Base-by-base conservation (phyloP, 2,329 filamentous ascomycete species). In the Fonsecaea erecta region DNA sequence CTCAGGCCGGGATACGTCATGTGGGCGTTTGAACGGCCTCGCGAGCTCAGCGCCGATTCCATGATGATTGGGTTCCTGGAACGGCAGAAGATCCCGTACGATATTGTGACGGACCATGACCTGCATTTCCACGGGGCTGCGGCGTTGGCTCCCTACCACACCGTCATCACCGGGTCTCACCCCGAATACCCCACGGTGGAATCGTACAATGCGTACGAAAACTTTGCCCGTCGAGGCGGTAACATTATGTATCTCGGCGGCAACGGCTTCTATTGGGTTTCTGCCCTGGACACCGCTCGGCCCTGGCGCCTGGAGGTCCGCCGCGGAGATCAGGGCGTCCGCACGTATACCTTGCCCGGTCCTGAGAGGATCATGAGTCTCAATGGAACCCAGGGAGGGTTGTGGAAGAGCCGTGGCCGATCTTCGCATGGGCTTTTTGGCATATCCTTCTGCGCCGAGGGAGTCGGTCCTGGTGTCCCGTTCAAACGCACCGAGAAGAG, bases 201-300 rank as follows among this genome's bases (percentile, higher is more conserved):
- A 26, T 72, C 72, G 16, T 70, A 75, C 11, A 61, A 72, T 51
- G 74, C 71, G 8, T 77, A 75, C 57, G 66, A 67, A 32, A 68
- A 66, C 12, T 78, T 75, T 63, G 68, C 73, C 34, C 64, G 62
- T 2, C 52, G 56, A 1, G 76, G 77, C 9, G 76, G 77, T 2
- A 74, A 72, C 58, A 61, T 79, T 52, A 75, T 79, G 74, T 79
- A 78, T 59, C 67, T 76, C 7, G 76, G 76, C n/a, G 76, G 76
- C 8, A 78, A 78, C 60, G 75, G 76, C 14, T 78, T 76, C 68
- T 78, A 78, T 67, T 77, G 66, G 66, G 59, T 65, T 5, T 58
- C 63, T 6, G 59, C 61, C 5, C 62, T 60, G 46, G 66, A 74
- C 32, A 37, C 66, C 5, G 54, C 56, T 3, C 60, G 64, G 2